Evolutionary conservation across 345 rosid genomes (phyloP).

Genomic region (Leavenworthia alabamica): DNA sequence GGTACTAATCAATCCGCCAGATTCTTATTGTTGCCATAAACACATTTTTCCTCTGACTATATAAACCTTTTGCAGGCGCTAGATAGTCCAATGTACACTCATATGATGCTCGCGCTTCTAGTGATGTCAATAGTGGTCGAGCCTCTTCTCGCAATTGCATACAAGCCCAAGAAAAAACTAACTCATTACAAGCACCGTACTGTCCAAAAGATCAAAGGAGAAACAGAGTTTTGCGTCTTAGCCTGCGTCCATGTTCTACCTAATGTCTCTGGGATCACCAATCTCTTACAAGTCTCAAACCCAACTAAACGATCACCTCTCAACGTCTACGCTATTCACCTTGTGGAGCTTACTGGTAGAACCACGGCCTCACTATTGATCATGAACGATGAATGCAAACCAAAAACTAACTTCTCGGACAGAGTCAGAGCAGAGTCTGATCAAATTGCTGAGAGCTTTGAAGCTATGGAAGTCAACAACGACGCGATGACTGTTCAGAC

Average conservation of each 20-base stretch:
- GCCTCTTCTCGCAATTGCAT: constrained; percentile 33
- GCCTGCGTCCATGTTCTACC: constrained; percentile 42
- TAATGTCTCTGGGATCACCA: constrained; percentile 41
- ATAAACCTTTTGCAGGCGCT: constrained; percentile 28
- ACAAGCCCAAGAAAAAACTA: constrained; percentile 30
- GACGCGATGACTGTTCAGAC: constrained; percentile 29
- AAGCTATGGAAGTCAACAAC: constrained; percentile 31
- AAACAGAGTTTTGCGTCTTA: constrained; percentile 43
- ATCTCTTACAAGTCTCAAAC: constrained; percentile 46
- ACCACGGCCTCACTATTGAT: constrained; percentile 57
- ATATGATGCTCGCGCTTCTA: constrained; percentile 33
- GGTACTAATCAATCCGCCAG: constrained; percentile 26
- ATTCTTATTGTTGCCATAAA: too few species aligned
- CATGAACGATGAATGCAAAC: constrained; percentile 36
- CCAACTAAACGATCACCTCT: constrained; percentile 53
- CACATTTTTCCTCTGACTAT: background rate
- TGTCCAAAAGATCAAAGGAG: constrained; percentile 35
- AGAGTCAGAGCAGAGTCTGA: constrained; percentile 35
- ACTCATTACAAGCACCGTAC: constrained; percentile 34
- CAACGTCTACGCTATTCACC: constrained; percentile 42
- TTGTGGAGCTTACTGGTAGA: constrained; percentile 54
- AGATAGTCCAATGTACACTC: constrained; percentile 33
- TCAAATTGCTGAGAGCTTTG: constrained; percentile 38
- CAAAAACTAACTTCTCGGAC: constrained; percentile 29
- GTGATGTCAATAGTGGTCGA: constrained; percentile 39